Conservation (phyloP, 2,329 filamentous ascomycete species). For the Colletotrichum cordylinicola region DNA sequence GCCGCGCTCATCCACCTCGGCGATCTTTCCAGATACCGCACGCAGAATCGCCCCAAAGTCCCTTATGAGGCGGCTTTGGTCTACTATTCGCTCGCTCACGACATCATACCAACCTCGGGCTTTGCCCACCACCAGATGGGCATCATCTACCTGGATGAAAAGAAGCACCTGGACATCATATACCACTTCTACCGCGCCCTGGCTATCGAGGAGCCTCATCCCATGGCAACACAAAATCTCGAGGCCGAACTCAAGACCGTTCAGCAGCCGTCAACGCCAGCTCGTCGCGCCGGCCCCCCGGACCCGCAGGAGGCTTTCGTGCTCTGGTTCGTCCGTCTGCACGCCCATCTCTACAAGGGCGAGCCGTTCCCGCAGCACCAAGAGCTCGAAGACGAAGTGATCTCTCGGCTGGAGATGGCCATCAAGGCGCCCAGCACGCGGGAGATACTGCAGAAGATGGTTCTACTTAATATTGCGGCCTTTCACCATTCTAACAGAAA, state of each 20-base stretch:
- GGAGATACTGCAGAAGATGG: slow-evolving; percentile 75
- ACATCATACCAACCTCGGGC: slow-evolving; percentile 79
- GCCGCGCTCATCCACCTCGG: slow-evolving; percentile 85
- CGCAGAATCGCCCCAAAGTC: slow-evolving; percentile 72
- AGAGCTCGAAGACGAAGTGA: slow-evolving; percentile 85
- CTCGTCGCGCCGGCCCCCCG: slow-evolving; percentile 42
- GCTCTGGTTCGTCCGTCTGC: slow-evolving; percentile 85
- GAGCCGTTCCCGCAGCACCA: slow-evolving; percentile 75
- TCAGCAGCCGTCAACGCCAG: slow-evolving; percentile 40
- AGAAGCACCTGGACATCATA: slow-evolving; percentile 81
- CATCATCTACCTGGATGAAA: slow-evolving; percentile 80
- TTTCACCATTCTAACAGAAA: slow-evolving; percentile 73
- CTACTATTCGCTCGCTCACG: slow-evolving; percentile 84
- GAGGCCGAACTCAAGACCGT: slow-evolving; percentile 74
- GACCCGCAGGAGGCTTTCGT: slow-evolving; percentile 69
- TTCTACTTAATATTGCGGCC: slow-evolving; percentile 85
- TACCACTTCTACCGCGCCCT: slow-evolving; percentile 91
- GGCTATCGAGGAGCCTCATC: slow-evolving; percentile 75
- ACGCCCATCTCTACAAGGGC: slow-evolving; percentile 83
- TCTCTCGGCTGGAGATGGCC: slow-evolving; percentile 77
- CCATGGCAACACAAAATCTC: slow-evolving; percentile 77
- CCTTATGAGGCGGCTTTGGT: slow-evolving; percentile 81
- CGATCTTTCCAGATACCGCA: slow-evolving; percentile 87
- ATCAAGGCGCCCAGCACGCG: slow-evolving; percentile 72
- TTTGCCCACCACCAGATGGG: slow-evolving; percentile 90